Evolutionary conservation across 805 yeast species (phyloP).

Genomic region (Debaryomyces hansenii): DNA sequence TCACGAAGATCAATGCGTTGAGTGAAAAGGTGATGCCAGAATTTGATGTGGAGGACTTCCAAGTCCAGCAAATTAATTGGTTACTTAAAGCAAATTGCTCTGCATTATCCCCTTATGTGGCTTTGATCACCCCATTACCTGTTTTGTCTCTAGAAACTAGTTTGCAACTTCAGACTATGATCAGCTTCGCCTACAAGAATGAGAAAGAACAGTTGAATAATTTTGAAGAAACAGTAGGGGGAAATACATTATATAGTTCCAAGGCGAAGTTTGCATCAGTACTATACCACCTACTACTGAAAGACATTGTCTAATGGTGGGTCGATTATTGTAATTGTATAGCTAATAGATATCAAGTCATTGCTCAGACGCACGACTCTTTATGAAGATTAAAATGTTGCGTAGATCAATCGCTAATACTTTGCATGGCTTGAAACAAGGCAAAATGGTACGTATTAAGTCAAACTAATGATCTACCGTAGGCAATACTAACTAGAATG

Average conservation of each 20-base stretch:
- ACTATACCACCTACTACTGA: neutral
- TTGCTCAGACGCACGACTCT: neutral
- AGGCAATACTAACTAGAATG: slow-evolving; percentile 2
- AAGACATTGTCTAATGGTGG: neutral
- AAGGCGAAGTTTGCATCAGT: neutral
- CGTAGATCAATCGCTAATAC: neutral
- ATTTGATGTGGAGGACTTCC: neutral
- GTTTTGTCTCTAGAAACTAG: neutral
- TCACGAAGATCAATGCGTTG: neutral
- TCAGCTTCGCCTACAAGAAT: neutral
- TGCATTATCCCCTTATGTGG: slow-evolving; percentile 4
- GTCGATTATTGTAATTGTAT: neutral
- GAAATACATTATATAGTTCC: neutral
- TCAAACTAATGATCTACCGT: neutral
- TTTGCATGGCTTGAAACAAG: neutral
- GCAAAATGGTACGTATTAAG: slow-evolving; percentile 8
- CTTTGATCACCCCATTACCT: slow-evolving; percentile 1
- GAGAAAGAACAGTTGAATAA: neutral
- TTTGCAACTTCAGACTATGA: neutral
- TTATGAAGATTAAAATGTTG: neutral
- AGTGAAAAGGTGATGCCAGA: neutral
- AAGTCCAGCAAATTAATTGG: slow-evolving; percentile 6
- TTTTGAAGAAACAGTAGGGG: neutral
- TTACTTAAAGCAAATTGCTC: slow-evolving; percentile 7
- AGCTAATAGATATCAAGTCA: neutral